Base-by-base conservation (phyloP, 768 basidiomycete species). In the Boletus barrowsii region DNA sequence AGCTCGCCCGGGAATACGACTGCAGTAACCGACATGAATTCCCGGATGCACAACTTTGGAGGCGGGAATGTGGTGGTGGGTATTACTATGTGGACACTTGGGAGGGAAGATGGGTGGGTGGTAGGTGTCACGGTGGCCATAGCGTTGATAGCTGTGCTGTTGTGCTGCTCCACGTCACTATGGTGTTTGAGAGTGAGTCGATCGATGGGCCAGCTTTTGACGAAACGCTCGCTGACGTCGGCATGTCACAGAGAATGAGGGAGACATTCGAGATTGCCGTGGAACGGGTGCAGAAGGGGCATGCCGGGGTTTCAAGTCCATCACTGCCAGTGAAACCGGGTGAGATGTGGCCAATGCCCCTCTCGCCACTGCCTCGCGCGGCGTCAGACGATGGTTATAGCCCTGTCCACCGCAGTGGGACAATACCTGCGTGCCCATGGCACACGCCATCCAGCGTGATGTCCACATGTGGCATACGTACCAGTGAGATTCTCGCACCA, bases 141-240 rank as follows among this genome's bases (percentile, higher is more conserved):
- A 5, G 72, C 72, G 69, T 93, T 93, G 7, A 88, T 83, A 4
- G 72, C 65, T 61, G 81, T 84, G 53, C 71, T 73, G 55, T 88
- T 71, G 15, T 94, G 65, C 56, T 70, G 73, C 49, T 81, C 78
- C 36, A 93, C 71, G 0, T 86, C 78, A 65, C 89, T 93, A 59
- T 87, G 75, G 67, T 90, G 92, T 67, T 89, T 83, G 56, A 88
- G 68, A 13, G 88, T 83, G 15, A 90, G 76, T 7, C 32, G 22
- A 42, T 26, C 32, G 41, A 18, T 1, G n/a, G 15, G n/a, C n/a
- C 30, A 26, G 35, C 14, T 36, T 10, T 30, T 22, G 42, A 39
- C 35, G 37, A 42, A 8, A 30, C 18, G 20, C 8, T 20, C 14
- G 46, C 43, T 65, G 57, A 60, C 39, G 47, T 30, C 11, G 43